Base-by-base conservation (phyloP, 441 rosid species). In the Macaranga tanarius region DNA sequence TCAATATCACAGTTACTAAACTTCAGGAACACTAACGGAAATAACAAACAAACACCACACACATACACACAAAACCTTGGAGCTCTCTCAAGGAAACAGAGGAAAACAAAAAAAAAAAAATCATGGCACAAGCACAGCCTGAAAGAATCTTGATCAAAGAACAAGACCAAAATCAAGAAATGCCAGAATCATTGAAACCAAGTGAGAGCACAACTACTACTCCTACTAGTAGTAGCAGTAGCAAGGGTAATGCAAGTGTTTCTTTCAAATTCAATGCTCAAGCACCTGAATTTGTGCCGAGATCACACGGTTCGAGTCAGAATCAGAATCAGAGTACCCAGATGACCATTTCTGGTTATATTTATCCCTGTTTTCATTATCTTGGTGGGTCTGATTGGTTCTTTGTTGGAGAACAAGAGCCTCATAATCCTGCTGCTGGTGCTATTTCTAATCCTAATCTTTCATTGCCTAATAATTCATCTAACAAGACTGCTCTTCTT, bases 261-360 rank as follows among this genome's bases (percentile, higher is more conserved):
- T 61, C 88, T 20, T 95, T 95, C 87, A 92, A 88, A 81, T 92
- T 95, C 84, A 95, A 95, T 69, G 98, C 86, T 2, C 90, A 88
- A 22, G 98, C 98, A 5, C 96, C 98, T 1, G 99, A 95, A 45
- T 95, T 95, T 50, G 86, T 90, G 9, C 96, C 97, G 0, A 82
- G 91, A 84, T 85, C 93, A 12, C 90, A 84, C 34, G 12, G 86
- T 34, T 20, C 56, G 0, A 22, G 12, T 12, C 72, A 6, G 11
- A 60, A 19, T 12, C 72, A 6, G 11, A 60, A 7, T 19, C 65
- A 13, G 11, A 44, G n/a, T 11, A 17, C 55, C 70, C 91, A 84
- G 72, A 74, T 87, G 75, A 90, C 91, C 0, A 62, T 90, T 44
- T 84, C 95, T 17, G 93, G 96, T 26, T 89, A 84, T 76, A 82